These are phyloP conservation scores for Phycomyces blakesleeanus DNA, from an alignment of 192 early-diverging fungal species.

Conservation along the genomic window DNA sequence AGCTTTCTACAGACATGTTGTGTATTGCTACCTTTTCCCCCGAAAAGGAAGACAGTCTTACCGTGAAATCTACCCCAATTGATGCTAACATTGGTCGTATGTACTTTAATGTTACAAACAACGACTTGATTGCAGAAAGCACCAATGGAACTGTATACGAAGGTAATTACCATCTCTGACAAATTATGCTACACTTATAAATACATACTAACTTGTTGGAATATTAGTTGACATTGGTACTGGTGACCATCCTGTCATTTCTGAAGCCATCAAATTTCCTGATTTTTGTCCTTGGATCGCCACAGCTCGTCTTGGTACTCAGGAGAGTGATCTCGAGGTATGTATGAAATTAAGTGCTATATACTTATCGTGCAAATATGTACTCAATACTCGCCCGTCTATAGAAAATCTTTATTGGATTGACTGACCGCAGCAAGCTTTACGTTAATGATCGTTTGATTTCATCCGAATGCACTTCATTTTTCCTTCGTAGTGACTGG, in stretches of 20 bases:
- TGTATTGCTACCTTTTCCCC: slow-evolving; percentile 39
- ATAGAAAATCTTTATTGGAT: slow-evolving; percentile 61
- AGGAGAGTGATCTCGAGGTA: slow-evolving; percentile 11
- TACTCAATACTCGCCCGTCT: background rate
- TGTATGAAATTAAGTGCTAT: background rate
- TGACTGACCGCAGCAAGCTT: slow-evolving; percentile 78
- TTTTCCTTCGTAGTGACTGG: slow-evolving; percentile 76
- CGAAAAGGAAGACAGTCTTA: slow-evolving; percentile 25
- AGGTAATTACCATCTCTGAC: slow-evolving; percentile 4
- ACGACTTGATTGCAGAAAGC: slow-evolving; percentile 41
- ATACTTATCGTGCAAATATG: background rate
- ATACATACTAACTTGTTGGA: background rate
- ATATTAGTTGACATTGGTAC: background rate
- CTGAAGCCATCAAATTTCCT: slow-evolving; percentile 30
- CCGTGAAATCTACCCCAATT: slow-evolving; percentile 20
- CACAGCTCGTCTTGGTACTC: slow-evolving; percentile 12
- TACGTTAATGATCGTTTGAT: slow-evolving; percentile 70
- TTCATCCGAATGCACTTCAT: slow-evolving; percentile 80
- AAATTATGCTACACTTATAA: background rate
- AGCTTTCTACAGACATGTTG: slow-evolving; percentile 34
- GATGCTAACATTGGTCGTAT: slow-evolving; percentile 35
- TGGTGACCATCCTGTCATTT: slow-evolving; percentile 15
- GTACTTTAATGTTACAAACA: slow-evolving; percentile 23
- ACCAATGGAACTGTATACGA: slow-evolving; percentile 40
- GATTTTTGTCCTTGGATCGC: slow-evolving; percentile 57